phyloP scores from a whole-genome alignment of 805 yeast species.

The Blastobotrys terrestris region DNA sequence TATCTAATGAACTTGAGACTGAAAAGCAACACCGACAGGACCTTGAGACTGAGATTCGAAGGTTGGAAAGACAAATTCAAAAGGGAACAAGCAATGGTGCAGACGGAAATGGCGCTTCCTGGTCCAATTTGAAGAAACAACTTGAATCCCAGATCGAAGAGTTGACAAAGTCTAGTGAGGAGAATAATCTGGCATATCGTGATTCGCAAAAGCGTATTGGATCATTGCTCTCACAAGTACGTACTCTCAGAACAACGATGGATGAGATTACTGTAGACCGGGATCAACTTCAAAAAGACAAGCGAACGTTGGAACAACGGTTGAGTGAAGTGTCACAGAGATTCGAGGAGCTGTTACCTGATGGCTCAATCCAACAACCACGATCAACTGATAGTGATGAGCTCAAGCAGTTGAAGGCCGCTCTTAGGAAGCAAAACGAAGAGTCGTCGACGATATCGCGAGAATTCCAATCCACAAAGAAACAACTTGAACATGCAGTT shows the following conservation, averaged over 20 bases:
- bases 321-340: slow-evolving; percentile 38
- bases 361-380: background rate
- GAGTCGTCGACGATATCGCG: slow-evolving; percentile 13
- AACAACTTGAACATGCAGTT: slow-evolving; percentile 31
- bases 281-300: slow-evolving; percentile 49
- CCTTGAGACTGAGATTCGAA: slow-evolving; percentile 39
- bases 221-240: slow-evolving; percentile 46
- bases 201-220: slow-evolving; percentile 42
- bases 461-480: slow-evolving; percentile 23
- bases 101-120: slow-evolving; percentile 1
- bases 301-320: slow-evolving; percentile 41
- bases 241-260: slow-evolving; percentile 50
- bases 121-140: slow-evolving; percentile 11
- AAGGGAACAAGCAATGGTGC: background rate
- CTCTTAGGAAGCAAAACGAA: slow-evolving; percentile 15
- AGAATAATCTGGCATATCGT: slow-evolving; percentile 36
- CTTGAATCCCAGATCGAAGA: slow-evolving; percentile 27
- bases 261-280: slow-evolving; percentile 59
- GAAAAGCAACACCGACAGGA: slow-evolving; percentile 49
- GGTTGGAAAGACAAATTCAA: slow-evolving; percentile 28
- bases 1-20: slow-evolving; percentile 23
- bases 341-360: slow-evolving; percentile 27
- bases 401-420: slow-evolving; percentile 12
- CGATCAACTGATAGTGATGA: slow-evolving; percentile 5
- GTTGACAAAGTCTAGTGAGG: slow-evolving; percentile 38